phyloP scores from a whole-genome alignment of 768 basidiomycete species.

The Wakefieldia striispora region DNA sequence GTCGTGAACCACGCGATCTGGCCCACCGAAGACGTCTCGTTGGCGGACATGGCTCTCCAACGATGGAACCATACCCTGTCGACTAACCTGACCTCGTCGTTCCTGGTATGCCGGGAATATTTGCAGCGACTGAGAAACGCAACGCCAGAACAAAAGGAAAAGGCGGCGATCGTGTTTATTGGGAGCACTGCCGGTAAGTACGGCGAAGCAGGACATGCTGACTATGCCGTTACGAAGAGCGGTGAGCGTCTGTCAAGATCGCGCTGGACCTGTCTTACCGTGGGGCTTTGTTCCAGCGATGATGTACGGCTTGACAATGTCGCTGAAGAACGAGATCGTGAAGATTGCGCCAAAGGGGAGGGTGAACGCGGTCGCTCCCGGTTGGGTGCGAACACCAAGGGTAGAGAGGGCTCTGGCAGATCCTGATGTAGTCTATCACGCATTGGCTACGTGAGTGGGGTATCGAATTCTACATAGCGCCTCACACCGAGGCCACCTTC shows the following conservation, averaged over 20 bases:
- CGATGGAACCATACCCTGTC: conserved; percentile 63
- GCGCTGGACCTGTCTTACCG: neutral
- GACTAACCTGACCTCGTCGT: conserved; percentile 64
- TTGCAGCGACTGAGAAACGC: conserved; percentile 43
- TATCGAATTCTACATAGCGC: neutral
- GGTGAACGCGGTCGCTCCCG: conserved; percentile 70
- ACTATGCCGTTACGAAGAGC: conserved; percentile 68
- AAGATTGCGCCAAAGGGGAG: conserved; percentile 66
- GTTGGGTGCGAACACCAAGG: conserved; percentile 67
- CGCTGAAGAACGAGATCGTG: conserved; percentile 80
- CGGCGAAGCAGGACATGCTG: conserved; percentile 66
- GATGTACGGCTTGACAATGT: conserved; percentile 69
- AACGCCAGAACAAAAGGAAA: conserved; percentile 43
- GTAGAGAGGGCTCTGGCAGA: conserved; percentile 56
- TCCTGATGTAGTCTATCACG: conserved; percentile 50
- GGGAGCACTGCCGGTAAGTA: conserved; percentile 74
- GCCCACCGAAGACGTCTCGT: conserved; percentile 41
- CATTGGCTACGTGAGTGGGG: conserved; percentile 61
- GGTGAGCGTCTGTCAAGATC: conserved; percentile 35
- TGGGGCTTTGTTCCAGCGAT: conserved; percentile 40
- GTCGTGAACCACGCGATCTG: conserved; percentile 64
- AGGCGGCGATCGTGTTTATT: conserved; percentile 61
- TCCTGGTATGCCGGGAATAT: conserved; percentile 65
- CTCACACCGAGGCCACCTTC: neutral
- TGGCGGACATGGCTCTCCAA: conserved; percentile 57